These are phyloP conservation scores for slime mould (Dictyostelium discoideum) DNA, from an alignment of 78 protist species.

Conservation along the genomic window DNA sequence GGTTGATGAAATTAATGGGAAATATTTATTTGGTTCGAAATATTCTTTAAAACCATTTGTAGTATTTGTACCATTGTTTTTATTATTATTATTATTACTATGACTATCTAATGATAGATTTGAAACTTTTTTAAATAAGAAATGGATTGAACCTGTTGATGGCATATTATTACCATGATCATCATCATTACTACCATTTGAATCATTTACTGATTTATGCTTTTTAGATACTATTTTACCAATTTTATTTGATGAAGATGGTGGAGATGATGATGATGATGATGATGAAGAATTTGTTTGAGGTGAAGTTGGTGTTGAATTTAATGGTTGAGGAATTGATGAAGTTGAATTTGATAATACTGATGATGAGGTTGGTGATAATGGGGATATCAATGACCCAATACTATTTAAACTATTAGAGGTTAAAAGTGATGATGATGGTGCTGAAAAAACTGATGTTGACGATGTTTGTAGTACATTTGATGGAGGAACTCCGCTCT, in stretches of 20 bases:
- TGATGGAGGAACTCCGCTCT: background rate
- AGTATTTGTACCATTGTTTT: background rate
- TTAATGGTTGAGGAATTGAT: background rate
- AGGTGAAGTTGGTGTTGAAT: background rate
- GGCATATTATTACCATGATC: background rate
- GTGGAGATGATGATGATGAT: background rate
- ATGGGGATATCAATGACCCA: background rate
- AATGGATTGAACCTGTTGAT: background rate
- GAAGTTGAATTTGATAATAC: background rate
- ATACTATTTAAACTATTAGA: background rate
- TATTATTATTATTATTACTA: background rate
- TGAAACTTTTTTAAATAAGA: background rate
- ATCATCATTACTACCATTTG: background rate
- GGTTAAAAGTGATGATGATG: background rate
- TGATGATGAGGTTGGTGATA: background rate
- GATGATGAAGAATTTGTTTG: background rate
- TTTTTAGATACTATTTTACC: background rate
- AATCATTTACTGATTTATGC: background rate
- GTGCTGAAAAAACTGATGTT: background rate
- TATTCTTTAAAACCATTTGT: background rate
- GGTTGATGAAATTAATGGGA: background rate
- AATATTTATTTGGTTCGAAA: background rate
- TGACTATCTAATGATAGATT: background rate
- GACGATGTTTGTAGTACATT: background rate
- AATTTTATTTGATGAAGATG: background rate